Evolutionary conservation across 805 yeast species (phyloP).

Genomic region (Teunomyces panamensis): DNA sequence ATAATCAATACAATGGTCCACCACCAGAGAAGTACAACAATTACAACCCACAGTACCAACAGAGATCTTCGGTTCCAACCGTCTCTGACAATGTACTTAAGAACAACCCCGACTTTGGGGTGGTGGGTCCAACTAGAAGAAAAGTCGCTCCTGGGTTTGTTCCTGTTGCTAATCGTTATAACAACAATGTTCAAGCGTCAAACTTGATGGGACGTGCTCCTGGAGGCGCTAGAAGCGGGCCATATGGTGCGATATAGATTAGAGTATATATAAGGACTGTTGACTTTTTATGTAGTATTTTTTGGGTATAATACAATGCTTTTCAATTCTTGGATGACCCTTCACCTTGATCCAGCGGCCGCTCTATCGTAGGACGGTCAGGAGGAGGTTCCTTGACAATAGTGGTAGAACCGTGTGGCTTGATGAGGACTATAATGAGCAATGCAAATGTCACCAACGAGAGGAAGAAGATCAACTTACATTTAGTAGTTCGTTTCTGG

Average conservation of each 20-base stretch:
- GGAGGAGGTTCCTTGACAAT: constrained; percentile 17
- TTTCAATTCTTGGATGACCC: background rate
- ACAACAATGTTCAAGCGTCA: constrained; percentile 9
- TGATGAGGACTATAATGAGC: constrained; percentile 65
- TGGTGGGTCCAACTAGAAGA: constrained; percentile 14
- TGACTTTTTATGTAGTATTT: too few relatives aligned
- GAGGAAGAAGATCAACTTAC: constrained; percentile 78
- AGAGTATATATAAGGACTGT: background rate
- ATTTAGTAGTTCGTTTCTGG: constrained; percentile 87
- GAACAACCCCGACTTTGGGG: constrained; percentile 40
- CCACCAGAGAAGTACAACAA: background rate
- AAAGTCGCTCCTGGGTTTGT: constrained; percentile 19
- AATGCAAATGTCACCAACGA: constrained; percentile 68
- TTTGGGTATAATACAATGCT: background rate
- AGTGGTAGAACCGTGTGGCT: constrained; percentile 44
- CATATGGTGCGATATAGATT: constrained; percentile 16
- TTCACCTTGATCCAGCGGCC: constrained; percentile 3
- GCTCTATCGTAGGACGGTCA: constrained; percentile 7
- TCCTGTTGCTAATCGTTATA: constrained; percentile 19
- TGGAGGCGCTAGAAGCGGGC: constrained; percentile 19
- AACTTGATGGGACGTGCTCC: constrained; percentile 13
- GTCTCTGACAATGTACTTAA: constrained; percentile 38
- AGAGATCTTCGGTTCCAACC: constrained; percentile 18
- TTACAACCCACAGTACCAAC: constrained; percentile 11
- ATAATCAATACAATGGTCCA: constrained; percentile 1